Evolutionary conservation across 2,329 filamentous ascomycete species (phyloP), one percentile per base, ranked within the genome.

Genomic region (Aspergillus jensenii): DNA sequence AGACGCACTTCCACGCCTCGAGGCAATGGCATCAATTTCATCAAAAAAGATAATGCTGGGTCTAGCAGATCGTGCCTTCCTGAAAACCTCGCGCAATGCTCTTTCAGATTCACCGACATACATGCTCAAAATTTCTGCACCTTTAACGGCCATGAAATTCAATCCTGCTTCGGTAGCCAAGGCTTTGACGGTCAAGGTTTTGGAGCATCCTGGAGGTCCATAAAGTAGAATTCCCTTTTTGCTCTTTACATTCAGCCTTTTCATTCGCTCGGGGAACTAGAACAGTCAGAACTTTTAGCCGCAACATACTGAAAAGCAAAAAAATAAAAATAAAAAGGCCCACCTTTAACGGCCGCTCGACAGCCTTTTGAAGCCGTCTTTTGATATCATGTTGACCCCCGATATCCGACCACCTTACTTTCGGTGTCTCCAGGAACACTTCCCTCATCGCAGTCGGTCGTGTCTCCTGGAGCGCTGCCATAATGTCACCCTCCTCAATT

Each of bases 21-120:
- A 81, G 39, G 82, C 90, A 62, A 98, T 93, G 4, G 90, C 87
- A 76, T 98, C 93, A 66, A 98, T 95, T 74, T 98, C 93, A 72
- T 98, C 93, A 65, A 97, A 96, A 81, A 97, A 98, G 67, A 98
- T 92, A 75, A 97, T 93, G 71, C 90, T 92, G 0, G 93, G 93
- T 52, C 88, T 87, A 8, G 92, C 93, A n/a, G 89, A 87, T 43
- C 90, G 84, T 1, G 93, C 93, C 66, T 93, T 90, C 53, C 88
- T 84, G 72, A 98, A 97, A 1, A 97, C 85, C 55, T 91, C 89
- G 39, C 93, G 87, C 43, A 97, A 84, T 7, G 89, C 88, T 11
- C 91, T 86, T 76, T 98, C 93, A 2, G 92, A 93, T 74, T 98
- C 93, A 60, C 93, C 93, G 17, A 98, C 93, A 74, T 97, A 98